Evolutionary conservation across 139 green algal species (phyloP), one percentile per base, ranked within the genome.

Genomic region (Tetraselmis chui): DNA sequence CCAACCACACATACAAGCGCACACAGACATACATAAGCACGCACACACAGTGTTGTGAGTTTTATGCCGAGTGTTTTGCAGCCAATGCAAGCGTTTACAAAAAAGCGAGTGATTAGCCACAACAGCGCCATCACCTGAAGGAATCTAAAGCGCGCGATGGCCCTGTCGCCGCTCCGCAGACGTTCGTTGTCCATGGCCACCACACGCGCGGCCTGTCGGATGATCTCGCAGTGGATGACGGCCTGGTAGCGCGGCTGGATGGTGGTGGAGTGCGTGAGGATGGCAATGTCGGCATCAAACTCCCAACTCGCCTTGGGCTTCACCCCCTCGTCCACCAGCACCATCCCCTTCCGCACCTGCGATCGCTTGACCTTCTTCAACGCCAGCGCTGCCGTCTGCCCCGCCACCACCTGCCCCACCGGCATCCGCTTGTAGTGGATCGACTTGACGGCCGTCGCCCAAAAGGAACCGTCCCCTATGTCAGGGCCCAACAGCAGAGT

Each of bases 191-290:
- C 91, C 93, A 97, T 97, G 31, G 91, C 94, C 59, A 97, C 89
- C 26, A 98, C 94, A 0, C 85, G 80, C 2, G 93, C 94, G 11
- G 91, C 93, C 80, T 91, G 93, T 24, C 94, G 88, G 30, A 97
- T 93, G 80, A 97, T 97, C 87, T 97, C 93, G 83, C 93, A 97
- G 88, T 98, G 95, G 79, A 98, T 97, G 29, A 98, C 93, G 1
- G 95, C 94, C 85, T 96, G 92, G 85, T 97, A 96, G 45, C 90
- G 81, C 0, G 93, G 92, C 86, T 95, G 91, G 59, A 98, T 97
- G 82, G 95, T 98, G 81, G 94, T 98, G 74, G 89, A 91, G 82
- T 97, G 94, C 0, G 93, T 97, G 2, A 98, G 89, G 59, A 98
- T 97, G 79, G 94, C 91, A 74, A 98, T 96, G 84, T 98, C 94